Base-by-base conservation (phyloP, 192 early-diverging fungal genomes). In the Rhizoclosmatium sp. region DNA sequence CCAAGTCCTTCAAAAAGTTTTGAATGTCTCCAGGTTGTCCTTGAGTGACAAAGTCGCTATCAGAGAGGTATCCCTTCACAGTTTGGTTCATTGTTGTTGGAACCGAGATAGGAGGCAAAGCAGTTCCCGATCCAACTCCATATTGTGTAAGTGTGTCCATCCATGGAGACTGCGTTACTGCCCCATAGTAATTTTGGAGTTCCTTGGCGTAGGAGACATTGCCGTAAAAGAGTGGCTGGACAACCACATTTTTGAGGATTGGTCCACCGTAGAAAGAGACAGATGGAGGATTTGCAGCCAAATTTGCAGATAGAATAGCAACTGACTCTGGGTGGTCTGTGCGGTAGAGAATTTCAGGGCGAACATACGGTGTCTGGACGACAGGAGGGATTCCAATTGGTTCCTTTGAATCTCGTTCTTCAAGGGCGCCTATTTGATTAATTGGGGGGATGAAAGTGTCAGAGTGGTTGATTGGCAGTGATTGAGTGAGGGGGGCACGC, bases 201-300 rank as follows among this genome's bases (percentile, higher is more conserved):
- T 31, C 31, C 31, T 56, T 16, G 47, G 69, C 77, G 46, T 81
- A 61, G 2, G 39, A 12, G 45, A 40, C 65, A 23, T 58, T 21
- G 19, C 79, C 79, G 16, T 65, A 75, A 41, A 46, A 80, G 42
- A 80, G 77, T 45, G 71, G 70, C 9, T 60, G 31, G 10, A 80
- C 56, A 44, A 61, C 65, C 40, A 76, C 72, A 23, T 75, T 80
- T 12, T 45, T 42, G 21, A 80, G 3, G 42, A 80, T 61, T 9
- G 79, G 79, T 0, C 79, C 79, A 41, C 79, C 79, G 45, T 75
- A 75, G 73, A 78, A 78, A 7, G 31, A 31, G 31, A 31, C 31
- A 31, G 31, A 31, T 0, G 31, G 31, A 0, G 31, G 31, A 31
- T 31, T 31, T 0, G 0, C 31, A 31, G 31, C 0, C 31, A 31